Evolutionary conservation across 2,329 filamentous ascomycete genomes (phyloP).

Genomic region (Cadophora malorum): DNA sequence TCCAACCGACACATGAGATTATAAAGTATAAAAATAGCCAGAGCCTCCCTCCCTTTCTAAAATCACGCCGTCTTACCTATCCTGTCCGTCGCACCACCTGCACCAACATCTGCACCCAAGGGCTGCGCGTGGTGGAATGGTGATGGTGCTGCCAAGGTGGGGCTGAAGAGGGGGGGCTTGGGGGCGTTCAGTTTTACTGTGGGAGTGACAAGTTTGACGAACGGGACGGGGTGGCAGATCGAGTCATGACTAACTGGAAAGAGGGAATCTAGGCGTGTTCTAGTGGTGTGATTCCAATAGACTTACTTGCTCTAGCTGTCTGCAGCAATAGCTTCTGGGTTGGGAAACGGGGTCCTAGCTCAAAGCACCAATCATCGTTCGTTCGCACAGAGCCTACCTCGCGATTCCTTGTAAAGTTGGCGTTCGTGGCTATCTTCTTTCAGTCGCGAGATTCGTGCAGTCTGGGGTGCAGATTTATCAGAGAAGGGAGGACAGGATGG

Average conservation of each 20-base stretch:
- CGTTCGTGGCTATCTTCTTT: conserved; percentile 13
- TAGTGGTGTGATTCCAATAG: not conserved
- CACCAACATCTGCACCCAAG: no score
- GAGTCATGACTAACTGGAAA: no score
- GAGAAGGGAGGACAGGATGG: not conserved
- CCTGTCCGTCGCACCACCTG: not conserved
- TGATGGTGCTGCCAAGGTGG: conserved; percentile 14
- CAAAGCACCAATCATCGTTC: not conserved
- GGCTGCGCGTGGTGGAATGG: not conserved
- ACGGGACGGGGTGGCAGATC: no score
- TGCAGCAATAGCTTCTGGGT: no score
- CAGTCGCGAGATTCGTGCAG: no score
- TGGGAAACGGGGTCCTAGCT: no score
- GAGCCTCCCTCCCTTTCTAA: conserved; percentile 8
- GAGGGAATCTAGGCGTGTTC: not conserved
- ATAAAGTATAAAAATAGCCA: not conserved
- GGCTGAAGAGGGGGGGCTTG: not conserved
- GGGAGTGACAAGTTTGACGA: no score
- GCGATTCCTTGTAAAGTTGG: not conserved
- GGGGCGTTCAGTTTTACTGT: not conserved
- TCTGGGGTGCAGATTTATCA: no score
- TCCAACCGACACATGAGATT: no score
- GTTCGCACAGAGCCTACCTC: no score
- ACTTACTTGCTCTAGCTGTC: no score
- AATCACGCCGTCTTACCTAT: conserved; percentile 12